Evolutionary conservation across 2,329 filamentous ascomycete species (phyloP), one percentile per base, ranked within the genome.

Genomic region (Nemania bipapillata): DNA sequence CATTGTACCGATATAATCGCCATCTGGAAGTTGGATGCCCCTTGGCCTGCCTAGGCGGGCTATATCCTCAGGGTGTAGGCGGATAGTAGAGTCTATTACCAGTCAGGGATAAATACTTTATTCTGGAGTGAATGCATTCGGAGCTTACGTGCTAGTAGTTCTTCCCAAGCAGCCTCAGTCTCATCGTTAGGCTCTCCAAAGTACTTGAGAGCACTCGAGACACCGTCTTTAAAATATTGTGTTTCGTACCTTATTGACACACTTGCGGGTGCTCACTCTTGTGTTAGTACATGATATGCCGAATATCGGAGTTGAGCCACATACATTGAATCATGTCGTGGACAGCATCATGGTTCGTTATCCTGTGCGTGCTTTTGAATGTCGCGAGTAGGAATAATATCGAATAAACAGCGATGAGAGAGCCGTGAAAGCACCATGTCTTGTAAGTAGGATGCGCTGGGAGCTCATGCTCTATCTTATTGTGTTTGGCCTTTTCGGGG

Each of bases 151-250:
- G n/a, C 47, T 45, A 61, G 58, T 26, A 61, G 9, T 17, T 61
- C 58, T 45, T 61, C 58, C 58, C 58, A 61, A 7, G 20, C 5
- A 37, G 58, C 58, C 5, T 62, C 59, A 28, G 35, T 50, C 42
- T 62, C 49, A 5, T 62, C 59, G 24, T 9, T 62, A 17, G 59
- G 59, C 35, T 62, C 59, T 45, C 59, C 59, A 22, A 62, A 62
- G 20, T 62, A 54, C n/a, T 45, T 40, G 17, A 1, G 9, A 15
- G 49, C 59, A 47, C 17, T 47, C 11, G 8, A 3, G 3, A 24
- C 17, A 35, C 53, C 24, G 9, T 45, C 42, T 24, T 17, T 50
- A n/a, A 62, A 62, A 24, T 62, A 62, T 17, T 62, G 6, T 24
- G 26, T 30, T 47, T 45, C 28, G 26, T 62, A 62, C 5, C 45